Percentiles rank a stretch among this genome's conserved stretches.
Conservation (phyloP, 495 filamentous ascomycete species). For the Jackrogersella minutella region DNA sequence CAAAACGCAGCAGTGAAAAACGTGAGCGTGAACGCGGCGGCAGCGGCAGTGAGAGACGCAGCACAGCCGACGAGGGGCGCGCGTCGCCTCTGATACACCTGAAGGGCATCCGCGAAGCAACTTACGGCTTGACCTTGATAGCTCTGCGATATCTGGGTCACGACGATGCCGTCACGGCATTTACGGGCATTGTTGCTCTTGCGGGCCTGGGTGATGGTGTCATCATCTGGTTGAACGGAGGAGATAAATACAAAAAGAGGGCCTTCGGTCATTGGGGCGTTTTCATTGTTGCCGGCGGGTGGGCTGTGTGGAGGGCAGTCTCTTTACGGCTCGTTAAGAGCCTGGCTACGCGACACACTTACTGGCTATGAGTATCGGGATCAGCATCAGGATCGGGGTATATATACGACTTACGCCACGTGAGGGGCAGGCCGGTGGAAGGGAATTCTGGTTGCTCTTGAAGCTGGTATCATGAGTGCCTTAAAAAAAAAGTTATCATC, state of each 20-base stretch:
- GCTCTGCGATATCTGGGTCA: constrained; percentile 11
- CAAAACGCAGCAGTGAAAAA: neutral
- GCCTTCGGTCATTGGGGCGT: constrained; percentile 6
- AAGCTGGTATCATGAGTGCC: no score
- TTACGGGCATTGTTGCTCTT: constrained; percentile 4
- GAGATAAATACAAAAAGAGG: constrained; percentile 2
- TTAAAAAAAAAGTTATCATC: no score
- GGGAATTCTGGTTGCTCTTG: neutral
- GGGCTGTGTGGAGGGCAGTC: constrained; percentile 13
- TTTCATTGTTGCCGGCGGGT: neutral
- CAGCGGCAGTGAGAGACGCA: neutral
- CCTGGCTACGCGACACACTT: neutral
- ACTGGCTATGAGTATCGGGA: no score
- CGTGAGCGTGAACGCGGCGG: neutral
- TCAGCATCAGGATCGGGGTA: neutral
- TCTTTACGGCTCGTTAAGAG: neutral
- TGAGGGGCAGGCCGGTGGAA: neutral
- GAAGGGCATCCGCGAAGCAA: constrained; percentile 24
- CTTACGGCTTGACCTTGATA: constrained; percentile 12
- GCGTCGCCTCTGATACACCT: constrained; percentile 7
- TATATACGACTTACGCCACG: neutral
- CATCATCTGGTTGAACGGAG: constrained; percentile 12
- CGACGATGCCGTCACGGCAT: constrained; percentile 17
- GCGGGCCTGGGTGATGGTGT: constrained; percentile 19
- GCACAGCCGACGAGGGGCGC: neutral